These are phyloP conservation scores for Colletotrichum sp. DNA, from an alignment of 2,329 filamentous ascomycete species.

Conservation along the genomic window DNA sequence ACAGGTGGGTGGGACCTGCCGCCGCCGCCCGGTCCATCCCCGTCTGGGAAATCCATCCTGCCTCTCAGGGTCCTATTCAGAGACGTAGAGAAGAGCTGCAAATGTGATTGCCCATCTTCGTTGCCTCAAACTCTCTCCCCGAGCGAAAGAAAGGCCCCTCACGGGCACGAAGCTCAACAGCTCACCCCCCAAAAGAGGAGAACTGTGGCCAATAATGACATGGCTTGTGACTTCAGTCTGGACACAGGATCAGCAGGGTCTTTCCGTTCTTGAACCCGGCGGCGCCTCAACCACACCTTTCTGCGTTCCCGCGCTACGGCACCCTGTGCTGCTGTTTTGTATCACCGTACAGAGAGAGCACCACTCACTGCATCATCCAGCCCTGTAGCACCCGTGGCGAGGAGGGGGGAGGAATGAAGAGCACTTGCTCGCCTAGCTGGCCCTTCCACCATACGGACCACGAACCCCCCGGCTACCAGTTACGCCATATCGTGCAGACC, in stretches of 20 bases:
- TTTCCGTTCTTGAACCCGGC: slow-evolving; percentile 14
- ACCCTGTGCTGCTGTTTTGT: background rate
- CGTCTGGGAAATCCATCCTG: background rate
- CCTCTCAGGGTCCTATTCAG: background rate
- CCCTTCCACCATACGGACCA: background rate
- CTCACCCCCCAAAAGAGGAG: background rate
- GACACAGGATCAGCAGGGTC: slow-evolving; percentile 23
- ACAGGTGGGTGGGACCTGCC: background rate
- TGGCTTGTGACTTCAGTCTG: slow-evolving; percentile 14
- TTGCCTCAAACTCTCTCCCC: background rate
- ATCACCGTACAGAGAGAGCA: background rate
- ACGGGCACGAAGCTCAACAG: background rate
- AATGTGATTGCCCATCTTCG: background rate
- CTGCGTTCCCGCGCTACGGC: background rate
- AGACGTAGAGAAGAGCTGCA: background rate
- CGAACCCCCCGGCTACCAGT: slow-evolving; percentile 8
- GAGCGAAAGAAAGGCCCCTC: background rate
- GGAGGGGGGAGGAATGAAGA: background rate
- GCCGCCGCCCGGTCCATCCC: background rate
- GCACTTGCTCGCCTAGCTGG: background rate
- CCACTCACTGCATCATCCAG: slow-evolving; percentile 19
- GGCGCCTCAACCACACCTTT: background rate
- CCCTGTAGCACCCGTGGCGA: slow-evolving; percentile 17
- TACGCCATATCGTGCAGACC: slow-evolving; percentile 20
- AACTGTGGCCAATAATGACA: slow-evolving; percentile 17